Base-by-base conservation (phyloP, 495 filamentous ascomycete species). In the Antarctomyces pellizariae region DNA sequence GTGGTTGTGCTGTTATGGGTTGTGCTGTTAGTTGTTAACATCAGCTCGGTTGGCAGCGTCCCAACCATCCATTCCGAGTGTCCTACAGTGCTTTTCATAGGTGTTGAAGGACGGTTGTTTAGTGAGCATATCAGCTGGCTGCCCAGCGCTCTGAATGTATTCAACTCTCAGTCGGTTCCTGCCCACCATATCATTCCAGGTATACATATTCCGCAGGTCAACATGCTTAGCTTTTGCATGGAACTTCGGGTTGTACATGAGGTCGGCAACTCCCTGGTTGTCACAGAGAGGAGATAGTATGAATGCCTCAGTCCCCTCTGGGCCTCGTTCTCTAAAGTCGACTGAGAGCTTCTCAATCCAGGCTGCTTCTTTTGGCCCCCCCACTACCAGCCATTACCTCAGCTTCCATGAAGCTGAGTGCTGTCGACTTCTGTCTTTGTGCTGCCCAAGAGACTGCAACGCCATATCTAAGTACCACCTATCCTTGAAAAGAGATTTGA, bases 161-260 rank as follows among this genome's bases (percentile, higher is more conserved):
- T 25, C 7, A 6, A 25, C 24, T 25, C 6, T 25, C 6, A 25
- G 24, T 13, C 12, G 8, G 13, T 25, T 25, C 6, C 5, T 6
- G 6, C 5, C 6, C 5, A 25, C 24, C 24, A 25, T 7, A 25
- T 25, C 12, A 13, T 25, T 25, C 24, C 24, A 13, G 6, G 14
- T 25, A 13, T 6, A 25, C 6, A 25, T 6, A 13, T 25, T 9
- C 12, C 12, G 24, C 14, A 25, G 8, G 6, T 25, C 12, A 13
- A 25, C 14, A 25, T 25, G 24, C 14, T 25, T 25, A 6, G 13
- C 24, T 25, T 25, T 25, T 6, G 7, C 6, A 13, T 25, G 24
- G 24, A 6, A 13, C 14, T 25, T 25, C 14, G 13, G 7, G 13
- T 25, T 14, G 13, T 25, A 13, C 14, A 25, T 7, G 8, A 25